Conservation (phyloP, 148 eudicot species). For the Chenopodium quinoa region DNA sequence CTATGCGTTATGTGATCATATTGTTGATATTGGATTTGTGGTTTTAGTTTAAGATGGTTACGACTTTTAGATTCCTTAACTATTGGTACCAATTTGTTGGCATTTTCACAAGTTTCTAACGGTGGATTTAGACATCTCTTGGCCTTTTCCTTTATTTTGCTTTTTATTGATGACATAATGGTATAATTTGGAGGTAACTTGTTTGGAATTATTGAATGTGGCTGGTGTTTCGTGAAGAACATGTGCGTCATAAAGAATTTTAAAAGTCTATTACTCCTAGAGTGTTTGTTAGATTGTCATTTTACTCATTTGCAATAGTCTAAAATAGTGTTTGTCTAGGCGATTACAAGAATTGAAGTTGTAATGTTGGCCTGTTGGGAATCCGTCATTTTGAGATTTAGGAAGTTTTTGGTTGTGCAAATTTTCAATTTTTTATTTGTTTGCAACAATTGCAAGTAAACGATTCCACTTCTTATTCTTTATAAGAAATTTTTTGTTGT, state of each 20-base stretch:
- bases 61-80: background rate
- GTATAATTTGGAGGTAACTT: background rate
- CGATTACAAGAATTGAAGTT: too few relatives aligned
- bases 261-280: too few relatives aligned
- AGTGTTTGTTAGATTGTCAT: background rate
- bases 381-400: too few relatives aligned
- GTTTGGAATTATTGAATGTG: slow-evolving; percentile 24
- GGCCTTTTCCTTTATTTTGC: background rate
- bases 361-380: too few relatives aligned
- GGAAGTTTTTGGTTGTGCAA: too few relatives aligned
- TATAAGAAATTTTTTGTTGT: too few relatives aligned
- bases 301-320: too few relatives aligned
- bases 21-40: background rate
- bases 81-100: background rate
- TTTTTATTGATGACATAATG: background rate
- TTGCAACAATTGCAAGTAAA: too few relatives aligned
- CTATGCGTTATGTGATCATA: too few relatives aligned
- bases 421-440: too few relatives aligned
- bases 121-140: background rate
- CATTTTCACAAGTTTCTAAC: background rate
- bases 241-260: background rate
- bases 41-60: background rate
- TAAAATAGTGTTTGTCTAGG: too few relatives aligned
- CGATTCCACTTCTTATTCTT: too few relatives aligned
- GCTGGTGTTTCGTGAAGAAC: slow-evolving; percentile 12